Evolutionary conservation across 169 alveolate species (phyloP).

Genomic region (Eimeria zaria): DNA sequence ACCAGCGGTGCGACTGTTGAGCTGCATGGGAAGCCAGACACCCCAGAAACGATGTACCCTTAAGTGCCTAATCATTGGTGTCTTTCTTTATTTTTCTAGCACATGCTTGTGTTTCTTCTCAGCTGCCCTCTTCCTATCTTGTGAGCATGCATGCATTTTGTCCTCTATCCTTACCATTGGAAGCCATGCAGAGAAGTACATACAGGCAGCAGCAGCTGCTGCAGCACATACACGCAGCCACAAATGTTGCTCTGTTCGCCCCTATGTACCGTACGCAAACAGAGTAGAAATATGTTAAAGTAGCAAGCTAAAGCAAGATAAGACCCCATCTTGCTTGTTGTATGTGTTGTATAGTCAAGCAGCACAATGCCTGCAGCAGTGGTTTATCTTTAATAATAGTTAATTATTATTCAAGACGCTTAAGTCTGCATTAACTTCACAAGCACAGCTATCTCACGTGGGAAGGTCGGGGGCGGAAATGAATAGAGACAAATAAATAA

Average conservation of each 20-base stretch:
- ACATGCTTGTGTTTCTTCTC: not conserved
- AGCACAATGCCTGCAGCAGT: not conserved
- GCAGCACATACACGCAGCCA: slow-evolving; percentile 8
- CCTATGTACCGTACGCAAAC: no score
- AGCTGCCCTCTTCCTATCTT: not conserved
- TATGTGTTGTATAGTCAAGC: not conserved
- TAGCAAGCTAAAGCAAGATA: not conserved
- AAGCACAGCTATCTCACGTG: slow-evolving; percentile 68
- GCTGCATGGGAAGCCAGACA: slow-evolving; percentile 68
- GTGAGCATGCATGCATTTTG: not conserved
- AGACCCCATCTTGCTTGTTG: no score
- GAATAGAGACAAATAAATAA: slow-evolving; percentile 89
- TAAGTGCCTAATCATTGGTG: not conserved
- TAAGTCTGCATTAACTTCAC: not conserved
- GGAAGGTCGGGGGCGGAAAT: slow-evolving; percentile 73
- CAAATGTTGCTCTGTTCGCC: not conserved
- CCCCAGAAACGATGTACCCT: not conserved
- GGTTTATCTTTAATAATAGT: not conserved
- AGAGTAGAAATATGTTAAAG: no score
- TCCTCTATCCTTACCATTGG: slow-evolving; percentile 9
- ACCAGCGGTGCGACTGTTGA: slow-evolving; percentile 86
- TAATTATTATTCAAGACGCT: not conserved
- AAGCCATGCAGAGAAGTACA: slow-evolving; percentile 44
- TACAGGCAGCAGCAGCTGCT: slow-evolving; percentile 45
- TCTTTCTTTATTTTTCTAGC: not conserved